Evolutionary conservation across 805 yeast species (phyloP).

Genomic region (Ogataea glucozyma): DNA sequence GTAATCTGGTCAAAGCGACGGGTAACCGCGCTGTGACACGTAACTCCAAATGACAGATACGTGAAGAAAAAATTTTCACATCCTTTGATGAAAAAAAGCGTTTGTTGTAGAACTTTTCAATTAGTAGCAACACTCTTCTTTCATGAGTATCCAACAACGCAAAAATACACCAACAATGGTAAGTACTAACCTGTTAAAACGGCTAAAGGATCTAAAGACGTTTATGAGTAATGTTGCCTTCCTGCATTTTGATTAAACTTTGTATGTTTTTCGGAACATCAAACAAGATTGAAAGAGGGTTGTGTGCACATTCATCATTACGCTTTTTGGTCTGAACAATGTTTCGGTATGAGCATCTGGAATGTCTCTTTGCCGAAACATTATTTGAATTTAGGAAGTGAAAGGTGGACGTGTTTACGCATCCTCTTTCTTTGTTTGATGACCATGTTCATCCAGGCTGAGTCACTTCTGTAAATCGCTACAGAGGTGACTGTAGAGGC

Average conservation of each 20-base stretch:
- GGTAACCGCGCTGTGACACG: slow-evolving; percentile 4
- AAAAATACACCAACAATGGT: slow-evolving; percentile 26
- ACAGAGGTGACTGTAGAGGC: slow-evolving; percentile 8
- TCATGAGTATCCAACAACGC: too few relatives aligned
- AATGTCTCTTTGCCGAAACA: neutral
- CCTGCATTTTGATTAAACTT: slow-evolving; percentile 8
- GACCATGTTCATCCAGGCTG: slow-evolving; percentile 16
- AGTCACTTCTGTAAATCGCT: slow-evolving; percentile 13
- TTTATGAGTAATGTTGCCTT: slow-evolving; percentile 22
- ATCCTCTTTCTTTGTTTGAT: slow-evolving; percentile 19
- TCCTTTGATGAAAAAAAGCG: neutral
- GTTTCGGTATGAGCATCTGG: slow-evolving; percentile 20
- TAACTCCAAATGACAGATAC: slow-evolving; percentile 2
- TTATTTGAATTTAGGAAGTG: slow-evolving; percentile 8
- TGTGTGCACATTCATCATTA: slow-evolving; percentile 19
- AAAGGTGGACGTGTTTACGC: slow-evolving; percentile 14
- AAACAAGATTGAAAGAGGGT: slow-evolving; percentile 12
- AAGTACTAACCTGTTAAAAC: slow-evolving; percentile 17
- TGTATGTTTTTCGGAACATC: slow-evolving; percentile 11
- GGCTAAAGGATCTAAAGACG: slow-evolving; percentile 38
- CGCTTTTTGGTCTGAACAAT: slow-evolving; percentile 26
- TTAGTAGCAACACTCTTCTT: neutral
- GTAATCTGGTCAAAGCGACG: neutral
- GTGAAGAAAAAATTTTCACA: slow-evolving; percentile 3
- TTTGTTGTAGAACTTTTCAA: neutral